Evolutionary conservation across 148 eudicot species (phyloP).

Genomic region (Chenopodium album): DNA sequence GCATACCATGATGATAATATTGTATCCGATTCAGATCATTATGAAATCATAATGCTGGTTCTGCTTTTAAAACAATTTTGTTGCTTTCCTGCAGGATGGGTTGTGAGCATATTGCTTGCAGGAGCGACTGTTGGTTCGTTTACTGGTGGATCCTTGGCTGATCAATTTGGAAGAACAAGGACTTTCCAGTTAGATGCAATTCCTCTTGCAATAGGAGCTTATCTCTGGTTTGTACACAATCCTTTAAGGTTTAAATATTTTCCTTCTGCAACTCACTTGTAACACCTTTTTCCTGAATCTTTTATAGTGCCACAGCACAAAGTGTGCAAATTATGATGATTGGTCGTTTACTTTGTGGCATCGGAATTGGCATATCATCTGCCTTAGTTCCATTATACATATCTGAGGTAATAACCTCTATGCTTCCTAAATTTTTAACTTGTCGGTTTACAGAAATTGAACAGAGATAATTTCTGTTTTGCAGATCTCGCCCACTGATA

Average conservation of each 20-base stretch:
- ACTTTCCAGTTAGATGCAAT: constrained; percentile 85
- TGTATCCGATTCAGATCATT: not conserved
- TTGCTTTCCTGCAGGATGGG: constrained; percentile 63
- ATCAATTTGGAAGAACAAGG: constrained; percentile 86
- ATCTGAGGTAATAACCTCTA: constrained; percentile 60
- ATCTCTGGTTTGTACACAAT: constrained; percentile 62
- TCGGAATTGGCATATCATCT: constrained; percentile 97
- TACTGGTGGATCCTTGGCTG: constrained; percentile 95
- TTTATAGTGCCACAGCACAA: constrained; percentile 70
- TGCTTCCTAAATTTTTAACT: not conserved
- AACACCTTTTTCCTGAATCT: constrained; percentile 24
- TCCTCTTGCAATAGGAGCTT: constrained; percentile 90
- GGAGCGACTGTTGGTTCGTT: constrained; percentile 98
- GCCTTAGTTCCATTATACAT: constrained; percentile 95
- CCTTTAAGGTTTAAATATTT: constrained; percentile 11
- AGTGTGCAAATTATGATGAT: constrained; percentile 78
- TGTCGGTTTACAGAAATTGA: constrained; percentile 9
- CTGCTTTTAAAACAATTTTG: not conserved
- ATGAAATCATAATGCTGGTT: not conserved
- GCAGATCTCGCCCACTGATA: constrained; percentile 97
- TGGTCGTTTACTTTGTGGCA: constrained; percentile 89
- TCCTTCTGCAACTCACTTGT: constrained; percentile 6
- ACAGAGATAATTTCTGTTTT: constrained; percentile 22
- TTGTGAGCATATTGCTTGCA: constrained; percentile 94
- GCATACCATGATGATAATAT: not conserved